A percentile compares a stretch with the other conserved stretches of the same genome.
Evolutionary conservation across 1,284 basidiomycete species (phyloP).

Genomic region (Inonotus obliquus): DNA sequence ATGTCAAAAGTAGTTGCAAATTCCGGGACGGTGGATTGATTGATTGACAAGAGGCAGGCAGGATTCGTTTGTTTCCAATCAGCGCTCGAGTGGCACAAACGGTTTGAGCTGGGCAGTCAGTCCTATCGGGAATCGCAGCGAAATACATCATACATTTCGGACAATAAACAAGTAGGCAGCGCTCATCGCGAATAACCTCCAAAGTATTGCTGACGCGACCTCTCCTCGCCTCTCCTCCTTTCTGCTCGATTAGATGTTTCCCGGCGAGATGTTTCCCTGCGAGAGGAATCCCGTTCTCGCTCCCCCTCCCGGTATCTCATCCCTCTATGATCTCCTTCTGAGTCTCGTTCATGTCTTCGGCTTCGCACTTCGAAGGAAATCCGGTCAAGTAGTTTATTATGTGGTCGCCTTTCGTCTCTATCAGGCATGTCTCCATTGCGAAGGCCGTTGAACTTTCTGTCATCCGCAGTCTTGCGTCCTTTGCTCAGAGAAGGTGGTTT

Average conservation of each 20-base stretch:
- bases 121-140: background rate
- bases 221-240: background rate
- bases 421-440: conserved; percentile 25
- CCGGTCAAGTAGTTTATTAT: conserved; percentile 1
- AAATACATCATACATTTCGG: background rate
- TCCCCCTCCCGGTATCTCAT: conserved; percentile 22
- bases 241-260: background rate
- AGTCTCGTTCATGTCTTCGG: conserved; percentile 11
- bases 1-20: too few species aligned
- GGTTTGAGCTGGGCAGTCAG: background rate
- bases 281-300: conserved; percentile 17
- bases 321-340: conserved; percentile 20
- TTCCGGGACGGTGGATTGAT: too few species aligned
- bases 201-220: conserved; percentile 13
- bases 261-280: background rate
- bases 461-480: conserved; percentile 15
- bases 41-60: too few species aligned
- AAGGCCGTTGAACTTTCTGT: conserved; percentile 20
- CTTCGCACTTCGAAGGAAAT: background rate
- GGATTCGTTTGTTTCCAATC: too few species aligned
- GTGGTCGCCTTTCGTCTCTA: background rate
- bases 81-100: too few species aligned
- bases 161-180: background rate
- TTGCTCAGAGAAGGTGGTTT: conserved; percentile 10
- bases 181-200: conserved; percentile 13